phyloP scores from a whole-genome alignment of 371 early-diverging fungal genomes.

The Mucor sp. region DNA sequence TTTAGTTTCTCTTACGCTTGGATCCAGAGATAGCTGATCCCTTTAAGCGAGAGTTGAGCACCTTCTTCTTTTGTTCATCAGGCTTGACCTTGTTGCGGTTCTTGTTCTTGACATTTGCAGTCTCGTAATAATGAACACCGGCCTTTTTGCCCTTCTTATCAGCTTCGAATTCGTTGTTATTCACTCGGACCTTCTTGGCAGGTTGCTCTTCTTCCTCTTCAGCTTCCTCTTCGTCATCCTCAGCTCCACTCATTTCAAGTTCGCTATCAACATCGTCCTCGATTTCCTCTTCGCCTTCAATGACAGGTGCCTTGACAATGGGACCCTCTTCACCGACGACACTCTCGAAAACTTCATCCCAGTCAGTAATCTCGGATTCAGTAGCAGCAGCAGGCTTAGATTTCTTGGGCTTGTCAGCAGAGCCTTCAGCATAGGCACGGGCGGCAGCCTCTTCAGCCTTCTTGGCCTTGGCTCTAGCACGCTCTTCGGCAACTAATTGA shows the following conservation, averaged over 20 bases:
- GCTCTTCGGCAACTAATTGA: constrained; percentile 50
- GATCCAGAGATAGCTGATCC: constrained; percentile 35
- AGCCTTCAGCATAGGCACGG: constrained; percentile 2
- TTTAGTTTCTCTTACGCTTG: constrained; percentile 45
- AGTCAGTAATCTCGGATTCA: constrained; percentile 68
- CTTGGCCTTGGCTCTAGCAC: constrained; percentile 49
- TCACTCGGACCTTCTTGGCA: constrained; percentile 30
- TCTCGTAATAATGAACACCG: constrained; percentile 85
- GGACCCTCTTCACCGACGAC: constrained; percentile 78
- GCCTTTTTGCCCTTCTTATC: constrained; percentile 68
- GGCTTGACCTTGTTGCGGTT: constrained; percentile 80
- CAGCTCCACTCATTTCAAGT: constrained; percentile 57
- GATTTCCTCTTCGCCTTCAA: constrained; percentile 45
- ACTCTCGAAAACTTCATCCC: constrained; percentile 89
- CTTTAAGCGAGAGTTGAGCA: constrained; percentile 44
- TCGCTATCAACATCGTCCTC: constrained; percentile 61
- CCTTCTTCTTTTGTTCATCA: constrained; percentile 55
- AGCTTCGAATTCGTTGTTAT: constrained; percentile 33
- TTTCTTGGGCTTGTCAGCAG: constrained; percentile 11
- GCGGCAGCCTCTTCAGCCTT: constrained; percentile 44
- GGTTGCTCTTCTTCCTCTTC: constrained; percentile 33
- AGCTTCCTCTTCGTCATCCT: constrained; percentile 34
- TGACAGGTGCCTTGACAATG: constrained; percentile 40
- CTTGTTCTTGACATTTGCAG: constrained; percentile 92
- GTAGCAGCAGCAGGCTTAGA: constrained; percentile 31